Evolutionary conservation across 2,329 filamentous ascomycete species (phyloP), one percentile per base, ranked within the genome.

Genomic region (Allantophomopsis lycopodina): DNA sequence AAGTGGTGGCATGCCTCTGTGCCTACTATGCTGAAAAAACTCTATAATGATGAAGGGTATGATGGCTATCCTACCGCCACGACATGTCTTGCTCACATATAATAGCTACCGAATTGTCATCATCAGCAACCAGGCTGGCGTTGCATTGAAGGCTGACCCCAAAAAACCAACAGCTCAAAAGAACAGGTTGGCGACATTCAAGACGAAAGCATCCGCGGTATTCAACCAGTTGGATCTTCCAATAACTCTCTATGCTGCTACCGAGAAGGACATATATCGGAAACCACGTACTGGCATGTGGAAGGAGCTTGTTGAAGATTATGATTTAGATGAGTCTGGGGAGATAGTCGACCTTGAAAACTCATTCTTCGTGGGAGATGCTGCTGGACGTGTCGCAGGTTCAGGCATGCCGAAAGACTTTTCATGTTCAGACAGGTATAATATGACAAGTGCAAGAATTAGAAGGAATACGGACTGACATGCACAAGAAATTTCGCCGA

Each of bases 281-380:
- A 98, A 98, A 60, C 91, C 91, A 4, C 70, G 88, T 32, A 69
- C 66, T 2, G 89, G 88, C 15, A 95, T 96, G 83, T 98, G 91
- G 89, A 66, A 69, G 20, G 71, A 79, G 53, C 60, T 83, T 44
- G 54, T 79, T 6, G 57, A 65, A 18, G 68, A 73, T 47, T 60
- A 63, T 42, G 59, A 62, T 28, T 54, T 72, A 8, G 39, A 46
- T n/a, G 21, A 37, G n/a, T 43, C 52, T n/a, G 23, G 23, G 3
- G 46, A 42, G 44, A 68, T 71, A 13, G 60, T 94, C n/a, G 81
- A 94, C 55, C 57, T 83, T 28, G 61, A 71, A 13, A 63, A 67
- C 3, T 93, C 84, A 17, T 66, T 95, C 46, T 95, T 94, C 55
- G 78, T 98, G 35, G 91, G 91, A 35, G 91, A 98, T 62, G 91